These are phyloP conservation scores for Picochlorum sp. DNA, from an alignment of 139 green algal genomes.

Conservation along the genomic window DNA sequence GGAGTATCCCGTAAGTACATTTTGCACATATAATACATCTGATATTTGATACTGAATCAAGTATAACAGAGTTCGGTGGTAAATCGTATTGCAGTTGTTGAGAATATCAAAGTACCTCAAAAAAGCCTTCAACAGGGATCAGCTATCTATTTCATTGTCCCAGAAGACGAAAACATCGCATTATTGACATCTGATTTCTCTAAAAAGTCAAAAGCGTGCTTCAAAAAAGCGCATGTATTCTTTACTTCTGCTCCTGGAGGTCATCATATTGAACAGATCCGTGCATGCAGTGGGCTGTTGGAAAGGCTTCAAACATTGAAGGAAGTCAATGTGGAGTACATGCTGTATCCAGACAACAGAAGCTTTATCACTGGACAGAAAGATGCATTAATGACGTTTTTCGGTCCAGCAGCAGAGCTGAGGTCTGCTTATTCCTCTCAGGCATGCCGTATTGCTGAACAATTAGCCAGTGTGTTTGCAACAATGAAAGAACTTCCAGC, in stretches of 20 bases:
- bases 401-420: slow-evolving; percentile 20
- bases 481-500: slow-evolving; percentile 61
- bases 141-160: slow-evolving; percentile 83
- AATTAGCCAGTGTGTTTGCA: slow-evolving; percentile 52
- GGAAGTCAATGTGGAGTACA: slow-evolving; percentile 79
- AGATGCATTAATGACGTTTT: slow-evolving; percentile 40
- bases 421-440: slow-evolving; percentile 18
- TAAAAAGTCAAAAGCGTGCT: slow-evolving; percentile 15
- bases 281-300: slow-evolving; percentile 24
- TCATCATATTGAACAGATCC: slow-evolving; percentile 39
- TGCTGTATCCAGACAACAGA: slow-evolving; percentile 61
- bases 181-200: slow-evolving; percentile 53
- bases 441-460: slow-evolving; percentile 35
- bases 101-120: slow-evolving; percentile 55
- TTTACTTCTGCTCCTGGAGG: slow-evolving; percentile 54
- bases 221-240: slow-evolving; percentile 77
- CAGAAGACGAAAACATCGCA: slow-evolving; percentile 32
- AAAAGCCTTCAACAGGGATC: slow-evolving; percentile 53
- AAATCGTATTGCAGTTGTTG: slow-evolving; percentile 54
- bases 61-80: slow-evolving; percentile 11
- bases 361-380: slow-evolving; percentile 71
- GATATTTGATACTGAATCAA: not conserved
- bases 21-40: not conserved
- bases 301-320: slow-evolving; percentile 48
- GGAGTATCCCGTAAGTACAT: slow-evolving; percentile 30